Conservation (phyloP, 345 rosid species). For the Citrus australasica region DNA sequence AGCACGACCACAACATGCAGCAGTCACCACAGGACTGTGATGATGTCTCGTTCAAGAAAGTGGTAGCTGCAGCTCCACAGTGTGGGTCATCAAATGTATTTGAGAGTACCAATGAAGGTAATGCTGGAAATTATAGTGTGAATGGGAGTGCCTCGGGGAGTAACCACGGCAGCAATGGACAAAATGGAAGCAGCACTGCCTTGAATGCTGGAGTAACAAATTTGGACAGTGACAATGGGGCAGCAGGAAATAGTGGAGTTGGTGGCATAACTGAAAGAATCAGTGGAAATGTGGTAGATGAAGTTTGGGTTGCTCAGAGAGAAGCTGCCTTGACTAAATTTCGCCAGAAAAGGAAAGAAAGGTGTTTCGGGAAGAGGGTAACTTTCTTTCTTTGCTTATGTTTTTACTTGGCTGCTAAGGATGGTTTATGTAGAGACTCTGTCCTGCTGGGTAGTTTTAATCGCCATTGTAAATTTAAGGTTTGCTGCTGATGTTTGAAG, state of each 20-base stretch:
- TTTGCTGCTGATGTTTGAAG: not conserved
- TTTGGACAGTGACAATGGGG: constrained; percentile 48
- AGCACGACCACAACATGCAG: constrained; percentile 22
- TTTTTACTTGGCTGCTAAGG: not conserved
- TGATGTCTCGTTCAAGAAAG: constrained; percentile 29
- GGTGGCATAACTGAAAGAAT: constrained; percentile 23
- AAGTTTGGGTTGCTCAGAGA: constrained; percentile 40
- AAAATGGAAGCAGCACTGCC: constrained; percentile 48
- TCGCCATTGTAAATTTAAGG: not conserved
- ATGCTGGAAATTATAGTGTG: constrained; percentile 52
- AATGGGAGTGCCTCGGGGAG: constrained; percentile 71
- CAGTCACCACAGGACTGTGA: constrained; percentile 26
- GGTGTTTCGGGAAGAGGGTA: constrained; percentile 81
- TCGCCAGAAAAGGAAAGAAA: constrained; percentile 73
- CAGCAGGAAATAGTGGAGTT: constrained; percentile 40
- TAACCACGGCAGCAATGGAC: constrained; percentile 62
- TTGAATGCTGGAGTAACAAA: constrained; percentile 46
- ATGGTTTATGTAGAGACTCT: not conserved
- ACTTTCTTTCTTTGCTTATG: not conserved
- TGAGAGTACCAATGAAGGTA: constrained; percentile 28
- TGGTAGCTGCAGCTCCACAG: constrained; percentile 36
- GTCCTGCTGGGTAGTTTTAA: not conserved
- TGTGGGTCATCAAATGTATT: constrained; percentile 50
- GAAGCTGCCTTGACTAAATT: constrained; percentile 69
- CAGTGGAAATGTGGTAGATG: constrained; percentile 29